Evolutionary conservation across 345 rosid species (phyloP).

Genomic region (Ailanthus altissimus): DNA sequence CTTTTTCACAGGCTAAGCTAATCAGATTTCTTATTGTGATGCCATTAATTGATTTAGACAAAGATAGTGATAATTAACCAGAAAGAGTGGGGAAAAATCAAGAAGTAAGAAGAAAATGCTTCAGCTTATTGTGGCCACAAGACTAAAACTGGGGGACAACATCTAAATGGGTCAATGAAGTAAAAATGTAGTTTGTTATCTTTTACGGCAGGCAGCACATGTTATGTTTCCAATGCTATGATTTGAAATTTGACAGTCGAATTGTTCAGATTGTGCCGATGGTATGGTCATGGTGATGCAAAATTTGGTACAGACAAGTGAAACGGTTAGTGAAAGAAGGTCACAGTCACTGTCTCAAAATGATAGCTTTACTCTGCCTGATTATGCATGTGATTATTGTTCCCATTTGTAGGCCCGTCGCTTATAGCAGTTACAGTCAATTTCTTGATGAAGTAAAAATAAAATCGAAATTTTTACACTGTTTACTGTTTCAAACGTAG

Average conservation of each 20-base stretch:
- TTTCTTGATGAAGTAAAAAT: background rate
- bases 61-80: background rate
- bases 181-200: constrained; percentile 4
- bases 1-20: background rate
- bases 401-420: constrained; percentile 18
- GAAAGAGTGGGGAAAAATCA: background rate
- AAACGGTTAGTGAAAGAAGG: constrained; percentile 15
- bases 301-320: constrained; percentile 18
- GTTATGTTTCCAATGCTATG: constrained; percentile 21
- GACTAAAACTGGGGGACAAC: background rate
- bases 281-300: constrained; percentile 10
- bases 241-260: constrained; percentile 1
- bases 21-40: background rate
- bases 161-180: constrained; percentile 15
- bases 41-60: background rate
- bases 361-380: constrained; percentile 15
- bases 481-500: background rate
- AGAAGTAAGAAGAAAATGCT: background rate
- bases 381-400: constrained; percentile 35
- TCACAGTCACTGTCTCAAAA: constrained; percentile 24
- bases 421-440: background rate
- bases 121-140: background rate
- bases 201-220: constrained; percentile 28
- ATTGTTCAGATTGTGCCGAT: constrained; percentile 13
- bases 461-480: background rate